These are phyloP conservation scores for Eutypa lata DNA, from an alignment of 2,329 filamentous ascomycete species.

Conservation along the genomic window DNA sequence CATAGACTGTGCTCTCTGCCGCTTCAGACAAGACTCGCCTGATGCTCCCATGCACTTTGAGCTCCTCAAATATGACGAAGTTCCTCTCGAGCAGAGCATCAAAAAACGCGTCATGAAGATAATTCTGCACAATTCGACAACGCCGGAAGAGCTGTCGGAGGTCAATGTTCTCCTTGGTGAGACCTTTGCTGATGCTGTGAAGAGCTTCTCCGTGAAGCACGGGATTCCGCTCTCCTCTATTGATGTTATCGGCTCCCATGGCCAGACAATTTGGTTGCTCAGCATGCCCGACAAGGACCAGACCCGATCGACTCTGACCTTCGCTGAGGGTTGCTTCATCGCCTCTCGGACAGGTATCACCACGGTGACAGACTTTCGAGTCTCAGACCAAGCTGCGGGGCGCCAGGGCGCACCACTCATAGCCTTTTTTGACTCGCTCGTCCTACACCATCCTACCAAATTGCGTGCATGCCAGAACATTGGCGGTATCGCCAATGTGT, in stretches of 20 bases:
- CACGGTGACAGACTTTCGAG: constrained; percentile 55
- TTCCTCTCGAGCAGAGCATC: constrained; percentile 49
- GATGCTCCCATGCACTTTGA: constrained; percentile 52
- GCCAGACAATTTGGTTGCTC: constrained; percentile 56
- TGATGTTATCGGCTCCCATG: constrained; percentile 55
- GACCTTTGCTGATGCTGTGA: constrained; percentile 50
- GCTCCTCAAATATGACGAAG: constrained; percentile 54
- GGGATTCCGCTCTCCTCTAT: constrained; percentile 41
- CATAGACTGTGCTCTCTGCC: constrained; percentile 57
- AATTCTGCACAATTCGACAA: constrained; percentile 51
- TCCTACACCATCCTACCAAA: constrained; percentile 55
- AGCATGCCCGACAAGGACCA: constrained; percentile 48
- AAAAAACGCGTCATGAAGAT: constrained; percentile 57
- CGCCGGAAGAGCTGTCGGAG: constrained; percentile 51
- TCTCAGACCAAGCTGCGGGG: constrained; percentile 54
- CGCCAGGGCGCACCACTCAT: constrained; percentile 54
- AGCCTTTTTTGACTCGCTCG: constrained; percentile 53
- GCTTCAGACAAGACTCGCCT: constrained; percentile 51
- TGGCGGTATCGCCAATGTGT: constrained; percentile 59
- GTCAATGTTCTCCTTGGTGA: constrained; percentile 57
- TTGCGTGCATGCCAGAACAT: constrained; percentile 60
- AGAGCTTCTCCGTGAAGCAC: constrained; percentile 45
- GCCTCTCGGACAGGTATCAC: constrained; percentile 55
- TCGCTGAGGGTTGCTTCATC: constrained; percentile 56
- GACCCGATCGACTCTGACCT: constrained; percentile 47